Percentiles rank a stretch among this genome's conserved stretches.
Evolutionary conservation across 202 grass and related monocot species (phyloP).

Genomic region (Musa balbisiana): DNA sequence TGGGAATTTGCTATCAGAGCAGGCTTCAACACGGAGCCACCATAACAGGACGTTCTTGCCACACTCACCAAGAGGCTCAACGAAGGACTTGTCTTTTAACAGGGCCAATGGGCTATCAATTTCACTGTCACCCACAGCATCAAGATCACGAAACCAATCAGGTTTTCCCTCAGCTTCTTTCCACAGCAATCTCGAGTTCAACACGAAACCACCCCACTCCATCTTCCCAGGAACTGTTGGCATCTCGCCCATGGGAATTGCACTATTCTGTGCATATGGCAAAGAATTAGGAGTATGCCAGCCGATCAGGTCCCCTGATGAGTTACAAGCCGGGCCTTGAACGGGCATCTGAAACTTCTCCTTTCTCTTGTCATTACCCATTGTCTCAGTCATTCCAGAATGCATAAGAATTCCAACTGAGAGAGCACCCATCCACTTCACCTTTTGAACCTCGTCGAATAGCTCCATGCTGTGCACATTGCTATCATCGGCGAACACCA

Average conservation of each 20-base stretch:
- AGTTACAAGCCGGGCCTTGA: slow-evolving; percentile 80
- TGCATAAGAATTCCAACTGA: slow-evolving; percentile 52
- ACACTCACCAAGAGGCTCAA: slow-evolving; percentile 71
- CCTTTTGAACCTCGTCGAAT: slow-evolving; percentile 90
- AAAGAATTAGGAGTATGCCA: slow-evolving; percentile 38
- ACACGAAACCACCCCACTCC: slow-evolving; percentile 81
- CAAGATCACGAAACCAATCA: slow-evolving; percentile 65
- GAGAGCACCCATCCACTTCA: slow-evolving; percentile 54
- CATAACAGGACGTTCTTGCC: slow-evolving; percentile 60
- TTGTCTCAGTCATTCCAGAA: slow-evolving; percentile 16
- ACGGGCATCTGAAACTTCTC: slow-evolving; percentile 43
- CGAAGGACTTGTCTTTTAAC: slow-evolving; percentile 39
- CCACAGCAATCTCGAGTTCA: slow-evolving; percentile 53
- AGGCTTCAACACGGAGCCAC: slow-evolving; percentile 69
- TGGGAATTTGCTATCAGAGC: slow-evolving; percentile 60
- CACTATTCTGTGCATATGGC: background rate
- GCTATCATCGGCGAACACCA: slow-evolving; percentile 92
- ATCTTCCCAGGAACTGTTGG: slow-evolving; percentile 37
- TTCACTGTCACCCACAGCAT: slow-evolving; percentile 35
- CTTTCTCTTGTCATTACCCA: slow-evolving; percentile 33
- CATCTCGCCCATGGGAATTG: background rate
- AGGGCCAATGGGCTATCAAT: slow-evolving; percentile 45
- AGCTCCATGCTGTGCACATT: slow-evolving; percentile 71
- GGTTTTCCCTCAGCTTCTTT: slow-evolving; percentile 32
- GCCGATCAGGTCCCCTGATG: slow-evolving; percentile 38